Evolutionary conservation across 352 stramenopile species (phyloP), one percentile per base, ranked within the genome.

Genomic region (Hyaloperonospora brassicae): DNA sequence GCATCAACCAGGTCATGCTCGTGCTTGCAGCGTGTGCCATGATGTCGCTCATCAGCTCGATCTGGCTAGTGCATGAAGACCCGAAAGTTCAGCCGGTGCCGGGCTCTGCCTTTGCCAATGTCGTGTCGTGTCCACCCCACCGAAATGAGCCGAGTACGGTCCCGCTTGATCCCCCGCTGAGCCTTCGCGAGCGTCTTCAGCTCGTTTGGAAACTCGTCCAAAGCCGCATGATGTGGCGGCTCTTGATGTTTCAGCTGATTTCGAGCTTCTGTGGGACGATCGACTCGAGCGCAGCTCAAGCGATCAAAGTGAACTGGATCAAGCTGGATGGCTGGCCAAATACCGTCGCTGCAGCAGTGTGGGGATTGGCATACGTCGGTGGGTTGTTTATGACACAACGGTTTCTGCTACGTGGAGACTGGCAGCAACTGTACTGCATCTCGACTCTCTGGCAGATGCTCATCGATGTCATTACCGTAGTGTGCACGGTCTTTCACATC

Each of bases 201-300:
- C 62, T 87, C 21, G 57, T 88, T 60, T 91, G 76, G 78, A 66
- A 58, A 42, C 72, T 90, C 7, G 39, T 73, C 3, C 79, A 89
- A 50, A 74, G 73, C 27, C 80, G 76, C 17, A 77, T 65, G 1
- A 76, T 93, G 62, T 93, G 79, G 77, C 81, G 89, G 39, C 62
- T 90, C 12, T 47, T 93, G 23, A 63, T 76, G 34, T 93, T 90
- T 43, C 61, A 84, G 36, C 64, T 89, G 24, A 35, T 87, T 3
- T 68, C 72, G 8, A 71, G 60, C 25, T 81, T 93, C 51, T 86
- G 72, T 34, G 52, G 76, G 17, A 68, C 62, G 13, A 74, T 88
- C 39, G 56, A 67, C 25, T 85, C 77, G 8, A 76, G 58, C 6
- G 77, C 76, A 14, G 60, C 50, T 9, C 43, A 72, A 5, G 63